phyloP scores from a whole-genome alignment of 176 grass and related monocot genomes.

The Cenchrus purpureus region DNA sequence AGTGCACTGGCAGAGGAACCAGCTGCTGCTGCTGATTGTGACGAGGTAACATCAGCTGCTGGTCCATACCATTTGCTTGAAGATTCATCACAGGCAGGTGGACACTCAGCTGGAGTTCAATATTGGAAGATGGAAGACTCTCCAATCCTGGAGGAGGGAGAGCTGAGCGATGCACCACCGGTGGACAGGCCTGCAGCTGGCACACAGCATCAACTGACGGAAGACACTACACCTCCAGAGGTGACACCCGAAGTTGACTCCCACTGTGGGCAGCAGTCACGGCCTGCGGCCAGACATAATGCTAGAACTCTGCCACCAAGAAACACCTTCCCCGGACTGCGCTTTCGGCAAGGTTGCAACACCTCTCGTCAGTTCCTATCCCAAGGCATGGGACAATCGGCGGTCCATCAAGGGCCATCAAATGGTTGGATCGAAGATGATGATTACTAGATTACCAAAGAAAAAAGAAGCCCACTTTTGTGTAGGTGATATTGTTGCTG shows the following conservation, averaged over 20 bases:
- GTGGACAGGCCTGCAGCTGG: background rate
- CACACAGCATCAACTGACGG: background rate
- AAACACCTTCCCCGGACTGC: constrained; percentile 21
- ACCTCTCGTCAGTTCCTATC: constrained; percentile 10
- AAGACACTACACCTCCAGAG: background rate
- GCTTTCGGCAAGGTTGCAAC: constrained; percentile 25
- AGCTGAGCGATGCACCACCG: background rate
- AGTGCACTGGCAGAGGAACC: constrained; percentile 11
- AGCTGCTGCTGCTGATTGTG: constrained; percentile 9
- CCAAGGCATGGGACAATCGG: constrained; percentile 18
- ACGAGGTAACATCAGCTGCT: constrained; percentile 37
- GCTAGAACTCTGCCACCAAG: constrained; percentile 21
- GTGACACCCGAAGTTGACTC: background rate
- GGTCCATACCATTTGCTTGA: background rate
- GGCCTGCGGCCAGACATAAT: background rate
- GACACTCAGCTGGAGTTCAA: constrained; percentile 9
- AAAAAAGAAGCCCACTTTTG: background rate
- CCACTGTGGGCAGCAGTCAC: background rate
- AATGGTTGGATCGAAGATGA: constrained; percentile 31
- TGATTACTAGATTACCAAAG: constrained; percentile 22
- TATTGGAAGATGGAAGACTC: constrained; percentile 36
- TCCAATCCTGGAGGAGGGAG: background rate
- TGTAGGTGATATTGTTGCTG: background rate
- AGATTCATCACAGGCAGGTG: background rate
- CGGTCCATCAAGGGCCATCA: background rate